Evolutionary conservation across 805 yeast species (phyloP).

Genomic region (Grigorovia humatica): DNA sequence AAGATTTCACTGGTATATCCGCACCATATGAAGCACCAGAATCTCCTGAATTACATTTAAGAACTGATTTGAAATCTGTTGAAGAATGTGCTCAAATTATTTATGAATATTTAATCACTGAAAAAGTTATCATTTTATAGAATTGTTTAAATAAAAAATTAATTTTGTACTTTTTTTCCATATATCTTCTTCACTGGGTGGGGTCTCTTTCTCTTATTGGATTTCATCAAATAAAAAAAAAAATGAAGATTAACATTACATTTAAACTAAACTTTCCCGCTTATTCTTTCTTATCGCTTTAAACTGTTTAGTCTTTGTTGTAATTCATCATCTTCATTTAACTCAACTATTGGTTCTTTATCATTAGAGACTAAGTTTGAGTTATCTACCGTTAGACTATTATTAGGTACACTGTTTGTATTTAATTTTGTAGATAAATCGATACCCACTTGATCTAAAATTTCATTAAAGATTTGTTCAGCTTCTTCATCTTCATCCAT

Average conservation of each 20-base stretch:
- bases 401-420: constrained; percentile 37
- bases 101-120: constrained; percentile 50
- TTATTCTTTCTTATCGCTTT: constrained; percentile 43
- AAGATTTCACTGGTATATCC: constrained; percentile 89
- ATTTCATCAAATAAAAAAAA: too few species aligned
- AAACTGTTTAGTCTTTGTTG: constrained; percentile 83
- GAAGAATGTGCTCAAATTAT: constrained; percentile 76
- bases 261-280: not conserved
- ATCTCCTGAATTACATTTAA: constrained; percentile 70
- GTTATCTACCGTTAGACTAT: constrained; percentile 10
- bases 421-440: constrained; percentile 49
- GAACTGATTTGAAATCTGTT: constrained; percentile 57
- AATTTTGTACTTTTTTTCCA: not conserved
- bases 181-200: not conserved
- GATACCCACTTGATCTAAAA: constrained; percentile 92
- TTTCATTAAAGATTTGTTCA: constrained; percentile 84
- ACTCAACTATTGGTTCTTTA: constrained; percentile 32
- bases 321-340: constrained; percentile 61
- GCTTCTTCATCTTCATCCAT: constrained; percentile 81
- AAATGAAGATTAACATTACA: too few species aligned
- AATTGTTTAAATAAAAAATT: not conserved
- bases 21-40: constrained; percentile 95
- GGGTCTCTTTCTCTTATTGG: too few species aligned
- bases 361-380: not conserved
- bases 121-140: constrained; percentile 26